Evolutionary conservation across 805 yeast species (phyloP).

Genomic region (Pichia kluyveri): DNA sequence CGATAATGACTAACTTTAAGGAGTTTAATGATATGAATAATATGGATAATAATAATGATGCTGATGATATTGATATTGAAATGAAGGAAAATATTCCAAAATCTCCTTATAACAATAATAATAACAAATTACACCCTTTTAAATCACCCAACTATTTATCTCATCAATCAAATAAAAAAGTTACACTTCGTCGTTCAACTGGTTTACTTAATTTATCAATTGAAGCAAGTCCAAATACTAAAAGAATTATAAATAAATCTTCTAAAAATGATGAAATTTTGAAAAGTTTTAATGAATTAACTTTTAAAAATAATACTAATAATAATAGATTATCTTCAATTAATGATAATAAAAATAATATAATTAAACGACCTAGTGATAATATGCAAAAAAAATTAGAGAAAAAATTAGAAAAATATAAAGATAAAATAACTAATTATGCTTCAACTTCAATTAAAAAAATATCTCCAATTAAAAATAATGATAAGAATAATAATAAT

Average conservation of each 20-base stretch:
- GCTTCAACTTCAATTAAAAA: slow-evolving; percentile 2
- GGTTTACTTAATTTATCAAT: slow-evolving; percentile 43
- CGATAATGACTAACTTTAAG: too few relatives aligned
- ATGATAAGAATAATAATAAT: not conserved
- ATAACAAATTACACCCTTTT: not conserved
- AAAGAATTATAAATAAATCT: slow-evolving; percentile 21
- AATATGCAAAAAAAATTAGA: slow-evolving; percentile 8
- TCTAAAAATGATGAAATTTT: slow-evolving; percentile 20
- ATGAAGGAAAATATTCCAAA: too few relatives aligned
- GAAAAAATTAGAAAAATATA: slow-evolving; percentile 4
- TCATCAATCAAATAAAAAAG: slow-evolving; percentile 15
- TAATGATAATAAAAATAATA: not conserved
- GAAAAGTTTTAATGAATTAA: slow-evolving; percentile 27
- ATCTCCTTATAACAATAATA: too few relatives aligned
- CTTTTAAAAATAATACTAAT: slow-evolving; percentile 12
- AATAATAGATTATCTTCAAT: not conserved
- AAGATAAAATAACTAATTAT: slow-evolving; percentile 5
- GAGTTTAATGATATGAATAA: too few relatives aligned
- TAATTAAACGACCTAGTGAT: slow-evolving; percentile 1
- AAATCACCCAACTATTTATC: not conserved
- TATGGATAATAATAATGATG: too few relatives aligned
- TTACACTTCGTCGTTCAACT: slow-evolving; percentile 39
- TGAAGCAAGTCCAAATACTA: slow-evolving; percentile 26
- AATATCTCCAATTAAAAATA: not conserved
- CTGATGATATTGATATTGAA: too few relatives aligned